Base-by-base conservation (phyloP, 345 rosid genomes). In the Psidium friedrichsthalianum region DNA sequence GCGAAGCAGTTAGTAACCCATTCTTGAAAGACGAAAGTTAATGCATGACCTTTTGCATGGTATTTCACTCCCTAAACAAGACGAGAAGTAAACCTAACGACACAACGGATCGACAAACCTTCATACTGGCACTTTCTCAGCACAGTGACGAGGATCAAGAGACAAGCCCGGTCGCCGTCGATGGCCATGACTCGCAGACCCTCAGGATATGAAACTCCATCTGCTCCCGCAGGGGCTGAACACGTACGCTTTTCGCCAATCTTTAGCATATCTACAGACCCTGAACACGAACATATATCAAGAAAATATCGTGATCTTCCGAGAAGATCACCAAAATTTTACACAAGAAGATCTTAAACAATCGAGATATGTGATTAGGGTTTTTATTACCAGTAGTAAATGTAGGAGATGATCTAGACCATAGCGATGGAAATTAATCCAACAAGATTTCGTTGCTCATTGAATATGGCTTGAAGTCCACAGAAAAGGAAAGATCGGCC, bases 131-230 rank as follows among this genome's bases (percentile, higher is more conserved):
- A 87, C 80, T 56, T 83, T 51, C 40, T 69, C 8, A 87, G 88
- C 47, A 80, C 51, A n/a, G 86, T 44, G 42, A 81, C 84, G 18
- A 87, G 86, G 61, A 40, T 14, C 56, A n/a, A 58, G 40, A 84
- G 83, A 21, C 83, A 84, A 40, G 84, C 81, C 29, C 82, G 36
- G 14, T 84, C 82, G 32, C 83, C 56, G 20, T 87, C 88, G 6
- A 87, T 32, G 36, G 86, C 88, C 56, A 85, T 54, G 44, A 85
- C 87, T 51, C 78, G 80, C 59, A 85, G 40, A 44, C 78, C 84
- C 40, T 58, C 58, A 15, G 84, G 57, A 82, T 13, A 36, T 42
- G 47, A 16, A 83, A 56, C 61, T 83, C 85, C 32, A 27, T 54
- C 49, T 1, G 36, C 53, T 18, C 49, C 32, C 29, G 47, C 29